phyloP scores from a whole-genome alignment of 169 alveolate species.

The Theileria orientalis region DNA sequence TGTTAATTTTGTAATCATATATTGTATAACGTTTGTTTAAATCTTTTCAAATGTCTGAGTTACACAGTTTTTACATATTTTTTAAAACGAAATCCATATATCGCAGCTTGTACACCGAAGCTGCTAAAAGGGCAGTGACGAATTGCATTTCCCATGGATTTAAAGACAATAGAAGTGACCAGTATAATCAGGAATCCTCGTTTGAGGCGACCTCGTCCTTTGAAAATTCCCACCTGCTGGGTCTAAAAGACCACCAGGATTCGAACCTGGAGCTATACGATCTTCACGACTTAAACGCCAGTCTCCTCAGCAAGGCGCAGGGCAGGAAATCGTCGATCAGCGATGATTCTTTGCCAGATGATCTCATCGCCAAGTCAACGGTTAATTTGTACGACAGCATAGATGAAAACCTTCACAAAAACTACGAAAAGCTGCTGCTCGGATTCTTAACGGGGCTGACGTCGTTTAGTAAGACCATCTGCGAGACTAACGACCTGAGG shows the following conservation, averaged over 20 bases:
- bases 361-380: background rate
- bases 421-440: conserved; percentile 49
- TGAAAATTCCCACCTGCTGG: no score
- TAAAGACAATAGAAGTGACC: no score
- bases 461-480: conserved; percentile 56
- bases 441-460: conserved; percentile 57
- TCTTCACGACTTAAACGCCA: no score
- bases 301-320: no score
- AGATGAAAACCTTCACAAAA: background rate
- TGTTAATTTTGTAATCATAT: background rate
- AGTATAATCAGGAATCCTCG: no score
- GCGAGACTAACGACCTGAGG: conserved; percentile 45
- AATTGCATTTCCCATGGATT: conserved; percentile 1
- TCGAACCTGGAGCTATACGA: no score
- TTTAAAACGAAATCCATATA: conserved; percentile 27
- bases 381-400: background rate
- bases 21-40: background rate
- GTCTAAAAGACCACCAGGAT: no score
- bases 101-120: conserved; percentile 32
- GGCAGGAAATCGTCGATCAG: no score
- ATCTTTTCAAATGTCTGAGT: conserved; percentile 21
- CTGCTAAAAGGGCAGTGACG: conserved; percentile 46
- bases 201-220: background rate
- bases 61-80: conserved; percentile 56
- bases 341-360: no score